Evolutionary conservation across 2,329 filamentous ascomycete genomes (phyloP), one percentile per base, ranked within the genome.

Genomic region (Trichoderma sp.): DNA sequence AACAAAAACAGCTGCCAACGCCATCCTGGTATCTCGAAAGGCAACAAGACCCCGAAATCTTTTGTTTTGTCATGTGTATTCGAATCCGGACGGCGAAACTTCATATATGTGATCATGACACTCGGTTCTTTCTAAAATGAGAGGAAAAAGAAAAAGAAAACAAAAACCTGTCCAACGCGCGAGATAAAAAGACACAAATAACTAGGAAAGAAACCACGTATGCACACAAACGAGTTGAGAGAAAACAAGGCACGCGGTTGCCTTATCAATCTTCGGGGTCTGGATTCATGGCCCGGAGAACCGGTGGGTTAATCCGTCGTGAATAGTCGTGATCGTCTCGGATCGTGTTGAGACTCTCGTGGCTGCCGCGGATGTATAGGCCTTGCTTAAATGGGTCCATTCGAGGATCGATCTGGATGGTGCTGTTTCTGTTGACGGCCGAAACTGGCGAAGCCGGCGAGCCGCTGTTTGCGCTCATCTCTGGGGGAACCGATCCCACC

Each of bases 301-400:
- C 89, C 79, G 88, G 86, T 60, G 87, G 84, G 67, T 88, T 88
- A 16, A 92, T 90, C 78, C 87, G 86, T 77, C 91, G 85, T 53
- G 91, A 92, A 80, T 93, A 93, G 78, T 93, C 91, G 75, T 91
- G 90, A 77, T 92, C 90, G 80, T 93, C 91, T 75, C 89, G 89
- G 6, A 93, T 83, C 1, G 91, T 92, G 78, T 89, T 89, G 80
- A 93, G 84, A 80, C 90, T 92, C 81, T 92, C 91, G 76, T 88
- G 88, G 79, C 90, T 92, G 81, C 88, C 89, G 31, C 88, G 86
- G 60, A 85, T 84, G 80, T 92, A 92, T 14, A 91, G 84, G 21
- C 88, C 88, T 45, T 87, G 86, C 65, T 89, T 87, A 77, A 89
- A 91, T 0, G 91, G 91, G 79, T 92, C 89, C 85, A 92, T 88